These are phyloP conservation scores for Calocybe gangraenosa DNA, from an alignment of 768 basidiomycete species.

Conservation along the genomic window DNA sequence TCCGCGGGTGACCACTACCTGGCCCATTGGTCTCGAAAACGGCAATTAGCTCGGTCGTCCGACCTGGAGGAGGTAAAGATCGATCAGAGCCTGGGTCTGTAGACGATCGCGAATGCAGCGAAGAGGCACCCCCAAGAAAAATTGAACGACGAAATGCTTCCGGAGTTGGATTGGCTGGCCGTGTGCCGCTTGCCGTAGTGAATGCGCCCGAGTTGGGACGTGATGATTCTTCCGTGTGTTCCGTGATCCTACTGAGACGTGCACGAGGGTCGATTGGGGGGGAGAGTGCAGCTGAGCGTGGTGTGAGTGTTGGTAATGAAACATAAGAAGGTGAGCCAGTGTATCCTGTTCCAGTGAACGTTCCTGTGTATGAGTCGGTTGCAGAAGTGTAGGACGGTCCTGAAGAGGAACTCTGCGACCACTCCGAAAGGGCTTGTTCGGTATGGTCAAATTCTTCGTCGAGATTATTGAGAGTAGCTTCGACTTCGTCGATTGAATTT, in stretches of 20 bases:
- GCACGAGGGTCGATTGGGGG: constrained; percentile 31
- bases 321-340: constrained; percentile 45
- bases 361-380: constrained; percentile 34
- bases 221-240: constrained; percentile 69
- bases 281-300: constrained; percentile 28
- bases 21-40: constrained; percentile 55
- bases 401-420: constrained; percentile 51
- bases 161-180: constrained; percentile 37
- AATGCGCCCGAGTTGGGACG: constrained; percentile 51
- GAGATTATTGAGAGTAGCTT: constrained; percentile 59
- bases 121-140: constrained; percentile 32
- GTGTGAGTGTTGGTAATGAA: constrained; percentile 35
- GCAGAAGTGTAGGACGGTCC: constrained; percentile 35
- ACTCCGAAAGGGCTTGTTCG: constrained; percentile 61
- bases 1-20: constrained; percentile 46
- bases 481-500: constrained; percentile 69
- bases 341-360: constrained; percentile 32
- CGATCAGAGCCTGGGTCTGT: constrained; percentile 53
- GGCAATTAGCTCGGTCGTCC: constrained; percentile 69
- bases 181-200: constrained; percentile 24
- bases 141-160: constrained; percentile 46
- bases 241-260: constrained; percentile 73
- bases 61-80: constrained; percentile 47
- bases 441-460: constrained; percentile 66
- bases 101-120: constrained; percentile 48